Evolutionary conservation across 768 basidiomycete genomes (phyloP), one percentile per base, ranked within the genome.

Genomic region (Boletus reticulatus): DNA sequence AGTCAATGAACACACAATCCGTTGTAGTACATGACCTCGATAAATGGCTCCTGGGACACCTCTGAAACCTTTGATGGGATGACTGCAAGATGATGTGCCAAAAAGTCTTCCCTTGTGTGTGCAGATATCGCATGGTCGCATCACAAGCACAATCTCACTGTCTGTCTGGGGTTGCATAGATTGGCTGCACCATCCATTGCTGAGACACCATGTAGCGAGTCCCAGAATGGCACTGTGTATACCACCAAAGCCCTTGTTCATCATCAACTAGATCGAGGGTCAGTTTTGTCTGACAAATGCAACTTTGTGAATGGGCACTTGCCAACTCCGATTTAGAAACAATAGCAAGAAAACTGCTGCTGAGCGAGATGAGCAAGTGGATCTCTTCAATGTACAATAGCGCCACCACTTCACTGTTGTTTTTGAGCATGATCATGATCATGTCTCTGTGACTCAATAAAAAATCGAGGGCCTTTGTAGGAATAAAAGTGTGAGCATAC

Each of bases 51-150:
- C 38, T 76, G 75, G 0, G 75, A 54, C 8, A 75, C 73, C 29
- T 78, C 70, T 0, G 90, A 86, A 0, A 81, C 79, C 55, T 79
- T 77, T 27, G 85, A 82, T 1, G 94, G 89, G 31, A 95, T 78
- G 11, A 78, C 82, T 9, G 84, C 80, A 17, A 96, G 80, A 65
- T 97, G 94, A 3, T 89, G 82, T 4, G 84, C 84, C 64, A 94
- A 94, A 75, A 94, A 97, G 64, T 94, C 87, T 69, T 96, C 90
- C 12, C 87, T 79, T 3, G 90, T 92, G 36, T 27, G 24, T 91
- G 86, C 34, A 97, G 79, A 66, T 96, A 97, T 0, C 92, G 84
- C 72, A 90, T 87, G 6, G 84, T 86, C 52, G 86, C 84, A 36
- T 87, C 84, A 83, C 80, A 39, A 83, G 80, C 46, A 77, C 71